Conservation (phyloP, 108 stramenopile genomes). For the Pseudonitzschia delicatissima region DNA sequence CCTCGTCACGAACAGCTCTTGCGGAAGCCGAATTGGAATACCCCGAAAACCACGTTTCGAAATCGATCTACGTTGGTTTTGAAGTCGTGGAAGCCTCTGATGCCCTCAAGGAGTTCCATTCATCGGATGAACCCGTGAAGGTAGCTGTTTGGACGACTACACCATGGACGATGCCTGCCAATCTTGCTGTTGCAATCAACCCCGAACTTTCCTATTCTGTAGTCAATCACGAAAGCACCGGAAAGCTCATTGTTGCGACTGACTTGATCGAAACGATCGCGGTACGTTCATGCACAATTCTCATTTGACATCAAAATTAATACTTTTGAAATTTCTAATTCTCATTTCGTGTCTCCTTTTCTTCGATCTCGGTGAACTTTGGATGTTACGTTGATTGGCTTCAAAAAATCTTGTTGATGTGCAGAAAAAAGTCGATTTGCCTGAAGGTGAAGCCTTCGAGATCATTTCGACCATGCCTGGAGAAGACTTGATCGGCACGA, state of each 20-base stretch:
- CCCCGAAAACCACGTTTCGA: conserved; percentile 90
- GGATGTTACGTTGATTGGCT: not conserved
- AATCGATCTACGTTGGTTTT: conserved; percentile 91
- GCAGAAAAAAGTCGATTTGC: conserved; percentile 65
- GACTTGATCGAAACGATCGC: conserved; percentile 71
- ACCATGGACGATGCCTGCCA: conserved; percentile 92
- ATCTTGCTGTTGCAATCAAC: conserved; percentile 94
- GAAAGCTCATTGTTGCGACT: conserved; percentile 75
- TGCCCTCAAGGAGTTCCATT: conserved; percentile 50
- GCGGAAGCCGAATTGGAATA: conserved; percentile 99
- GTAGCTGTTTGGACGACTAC: conserved; percentile 94
- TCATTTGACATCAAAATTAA: not conserved
- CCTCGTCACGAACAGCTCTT: conserved; percentile 92
- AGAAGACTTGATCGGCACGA: conserved; percentile 69
- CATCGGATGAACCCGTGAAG: conserved; percentile 55
- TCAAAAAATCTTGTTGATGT: not conserved
- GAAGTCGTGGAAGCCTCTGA: conserved; percentile 64
- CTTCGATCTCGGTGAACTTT: not conserved
- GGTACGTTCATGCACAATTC: conserved; percentile 32
- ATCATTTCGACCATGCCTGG: conserved; percentile 60
- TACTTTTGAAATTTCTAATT: not conserved
- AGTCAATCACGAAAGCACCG: conserved; percentile 65
- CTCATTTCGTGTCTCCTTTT: not conserved
- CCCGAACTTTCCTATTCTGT: conserved; percentile 88
- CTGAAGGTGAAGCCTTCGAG: conserved; percentile 66